Evolutionary conservation across 257 asterid species (phyloP).

Genomic region (Nyctanthes arbortristis): DNA sequence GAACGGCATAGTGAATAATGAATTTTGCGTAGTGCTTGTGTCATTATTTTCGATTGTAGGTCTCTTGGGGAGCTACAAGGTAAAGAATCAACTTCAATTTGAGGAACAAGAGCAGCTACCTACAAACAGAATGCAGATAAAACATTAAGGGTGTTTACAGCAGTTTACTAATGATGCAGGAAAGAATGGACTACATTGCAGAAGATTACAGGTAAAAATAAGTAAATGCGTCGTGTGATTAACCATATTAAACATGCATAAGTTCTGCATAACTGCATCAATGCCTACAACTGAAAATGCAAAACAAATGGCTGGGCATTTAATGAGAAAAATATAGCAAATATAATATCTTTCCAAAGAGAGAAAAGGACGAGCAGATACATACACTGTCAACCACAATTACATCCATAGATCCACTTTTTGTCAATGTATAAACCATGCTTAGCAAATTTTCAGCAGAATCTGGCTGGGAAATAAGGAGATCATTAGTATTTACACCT

Average conservation of each 20-base stretch:
- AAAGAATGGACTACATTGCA: background rate
- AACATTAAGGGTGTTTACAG: conserved; percentile 11
- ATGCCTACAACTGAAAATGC: background rate
- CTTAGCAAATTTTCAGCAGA: conserved; percentile 93
- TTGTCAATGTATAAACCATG: conserved; percentile 87
- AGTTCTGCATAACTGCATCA: conserved; percentile 1
- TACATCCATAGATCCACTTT: conserved; percentile 81
- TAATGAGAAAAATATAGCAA: conserved; percentile 12
- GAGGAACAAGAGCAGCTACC: conserved; percentile 99
- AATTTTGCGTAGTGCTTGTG: conserved; percentile 85
- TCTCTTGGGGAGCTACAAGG: conserved; percentile 50
- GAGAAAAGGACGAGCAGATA: conserved; percentile 16
- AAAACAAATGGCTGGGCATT: conserved; percentile 3
- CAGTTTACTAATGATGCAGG: background rate
- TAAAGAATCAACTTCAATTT: conserved; percentile 58
- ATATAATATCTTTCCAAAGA: conserved; percentile 3
- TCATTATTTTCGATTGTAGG: conserved; percentile 72
- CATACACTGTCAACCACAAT: conserved; percentile 97
- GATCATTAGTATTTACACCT: conserved; percentile 73
- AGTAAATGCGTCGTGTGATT: no score
- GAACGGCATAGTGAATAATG: conserved; percentile 81
- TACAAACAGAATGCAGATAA: conserved; percentile 37
- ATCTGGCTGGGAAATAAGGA: conserved; percentile 95
- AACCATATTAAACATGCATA: background rate
- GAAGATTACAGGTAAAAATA: background rate